Evolutionary conservation across 257 asterid genomes (phyloP).

Genomic region (Solanum stenotomum): DNA sequence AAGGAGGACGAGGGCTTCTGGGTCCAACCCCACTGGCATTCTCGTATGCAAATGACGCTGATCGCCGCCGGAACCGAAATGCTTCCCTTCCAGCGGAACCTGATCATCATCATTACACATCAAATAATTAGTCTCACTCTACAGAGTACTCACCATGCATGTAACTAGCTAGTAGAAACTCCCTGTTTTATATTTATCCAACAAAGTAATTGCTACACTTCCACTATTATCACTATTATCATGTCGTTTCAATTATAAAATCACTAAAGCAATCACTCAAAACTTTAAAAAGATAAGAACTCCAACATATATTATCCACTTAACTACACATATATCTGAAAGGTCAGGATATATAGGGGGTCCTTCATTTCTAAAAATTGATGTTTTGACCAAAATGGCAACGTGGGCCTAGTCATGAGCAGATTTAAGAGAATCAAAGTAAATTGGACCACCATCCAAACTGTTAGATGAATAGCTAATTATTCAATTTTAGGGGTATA

Average conservation of each 20-base stretch:
- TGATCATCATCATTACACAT: not conserved
- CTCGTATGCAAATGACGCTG: conserved; percentile 74
- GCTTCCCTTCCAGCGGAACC: conserved; percentile 74
- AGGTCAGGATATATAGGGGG: not conserved
- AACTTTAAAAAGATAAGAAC: not conserved
- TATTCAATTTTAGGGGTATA: not conserved
- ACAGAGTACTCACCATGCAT: not conserved
- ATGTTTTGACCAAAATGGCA: not conserved
- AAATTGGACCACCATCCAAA: not conserved
- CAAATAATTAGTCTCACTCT: not conserved
- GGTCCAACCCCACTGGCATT: conserved; percentile 78
- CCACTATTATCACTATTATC: not conserved
- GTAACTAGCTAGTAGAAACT: not conserved
- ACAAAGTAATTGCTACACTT: not conserved
- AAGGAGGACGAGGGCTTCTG: conserved; percentile 90
- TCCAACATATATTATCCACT: not conserved
- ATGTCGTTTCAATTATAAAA: not conserved
- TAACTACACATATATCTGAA: not conserved
- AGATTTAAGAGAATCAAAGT: not conserved
- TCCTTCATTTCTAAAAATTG: not conserved
- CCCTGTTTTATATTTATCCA: not conserved
- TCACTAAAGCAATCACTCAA: not conserved
- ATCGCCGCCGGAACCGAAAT: conserved; percentile 60
- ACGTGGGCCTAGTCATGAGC: not conserved
- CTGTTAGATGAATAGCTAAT: not conserved